Percentiles rank a stretch among this genome's conserved stretches.
Conservation (phyloP, 2,329 filamentous ascomycete genomes). For the Aspergillus fructus region DNA sequence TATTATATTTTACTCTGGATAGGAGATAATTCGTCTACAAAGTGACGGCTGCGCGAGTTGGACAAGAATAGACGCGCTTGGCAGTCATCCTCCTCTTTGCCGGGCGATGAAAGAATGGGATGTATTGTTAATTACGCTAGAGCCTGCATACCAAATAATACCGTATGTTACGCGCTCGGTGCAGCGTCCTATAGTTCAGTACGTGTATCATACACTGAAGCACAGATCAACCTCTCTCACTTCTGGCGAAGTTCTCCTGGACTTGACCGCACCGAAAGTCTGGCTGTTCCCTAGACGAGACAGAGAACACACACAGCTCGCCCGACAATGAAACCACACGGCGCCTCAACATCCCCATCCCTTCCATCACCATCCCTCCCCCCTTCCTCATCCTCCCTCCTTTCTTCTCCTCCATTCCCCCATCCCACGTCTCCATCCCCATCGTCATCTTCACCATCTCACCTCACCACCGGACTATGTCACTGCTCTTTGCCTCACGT, state of each 20-base stretch:
- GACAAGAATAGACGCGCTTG: not conserved
- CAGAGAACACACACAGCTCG: conserved; percentile 22
- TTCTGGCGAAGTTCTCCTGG: conserved; percentile 16
- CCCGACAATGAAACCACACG: conserved; percentile 33
- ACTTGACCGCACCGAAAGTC: conserved; percentile 23
- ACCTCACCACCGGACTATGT: conserved; percentile 30
- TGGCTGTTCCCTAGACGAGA: conserved; percentile 26
- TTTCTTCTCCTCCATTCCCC: conserved; percentile 16
- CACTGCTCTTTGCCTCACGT: conserved; percentile 25
- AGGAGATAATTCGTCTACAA: not conserved
- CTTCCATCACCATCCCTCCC: conserved; percentile 28
- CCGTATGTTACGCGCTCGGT: not conserved
- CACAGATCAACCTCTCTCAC: not conserved
- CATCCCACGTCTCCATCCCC: conserved; percentile 16
- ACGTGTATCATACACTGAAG: not conserved
- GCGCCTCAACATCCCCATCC: conserved; percentile 26
- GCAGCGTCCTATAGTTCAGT: conserved; percentile 2
- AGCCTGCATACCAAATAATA: not conserved
- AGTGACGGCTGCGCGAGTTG: not conserved
- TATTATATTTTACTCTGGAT: not conserved
- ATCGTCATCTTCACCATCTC: conserved; percentile 13
- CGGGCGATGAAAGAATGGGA: not conserved
- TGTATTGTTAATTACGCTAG: not conserved
- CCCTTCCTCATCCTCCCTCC: conserved; percentile 15
- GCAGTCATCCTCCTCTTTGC: not conserved